phyloP scores from a whole-genome alignment of 805 yeast species.

The Maudiozyma barnettii region DNA sequence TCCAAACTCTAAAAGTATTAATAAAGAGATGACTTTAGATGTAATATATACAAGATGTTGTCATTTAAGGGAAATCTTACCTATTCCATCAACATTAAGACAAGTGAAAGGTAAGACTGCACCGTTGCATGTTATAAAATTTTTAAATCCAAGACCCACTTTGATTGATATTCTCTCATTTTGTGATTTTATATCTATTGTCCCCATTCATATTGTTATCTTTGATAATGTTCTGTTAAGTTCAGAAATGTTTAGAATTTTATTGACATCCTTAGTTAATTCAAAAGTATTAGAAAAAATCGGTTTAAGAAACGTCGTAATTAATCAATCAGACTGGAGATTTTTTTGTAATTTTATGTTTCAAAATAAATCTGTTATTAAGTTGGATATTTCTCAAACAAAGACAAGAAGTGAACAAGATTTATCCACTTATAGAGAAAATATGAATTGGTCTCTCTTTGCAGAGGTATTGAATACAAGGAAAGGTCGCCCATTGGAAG shows the following conservation, averaged over 20 bases:
- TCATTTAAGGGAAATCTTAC: slow-evolving; percentile 82
- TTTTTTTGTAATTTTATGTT: slow-evolving; percentile 66
- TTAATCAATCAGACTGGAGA: slow-evolving; percentile 69
- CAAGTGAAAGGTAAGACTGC: slow-evolving; percentile 72
- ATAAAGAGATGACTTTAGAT: slow-evolving; percentile 35
- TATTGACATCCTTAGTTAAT: slow-evolving; percentile 60
- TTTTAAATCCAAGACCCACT: slow-evolving; percentile 84
- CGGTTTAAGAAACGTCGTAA: slow-evolving; percentile 68
- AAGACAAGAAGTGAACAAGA: slow-evolving; percentile 31
- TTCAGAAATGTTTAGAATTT: slow-evolving; percentile 62
- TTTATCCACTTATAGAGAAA: slow-evolving; percentile 43
- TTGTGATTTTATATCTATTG: slow-evolving; percentile 78
- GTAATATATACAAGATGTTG: slow-evolving; percentile 85
- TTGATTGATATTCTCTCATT: slow-evolving; percentile 80
- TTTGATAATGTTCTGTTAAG: slow-evolving; percentile 74
- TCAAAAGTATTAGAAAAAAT: slow-evolving; percentile 61
- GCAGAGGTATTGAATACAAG: slow-evolving; percentile 58
- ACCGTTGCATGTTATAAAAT: slow-evolving; percentile 61
- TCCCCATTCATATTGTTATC: slow-evolving; percentile 66
- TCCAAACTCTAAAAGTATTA: too few species aligned
- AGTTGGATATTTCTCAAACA: slow-evolving; percentile 64
- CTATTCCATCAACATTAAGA: slow-evolving; percentile 80
- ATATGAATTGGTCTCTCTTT: slow-evolving; percentile 75
- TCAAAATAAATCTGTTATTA: slow-evolving; percentile 46
- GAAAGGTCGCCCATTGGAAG: slow-evolving; percentile 58